Percentiles rank a stretch among this genome's conserved stretches.
Evolutionary conservation across 2,329 filamentous ascomycete genomes (phyloP).

Genomic region (Taxawa tesnikishii): DNA sequence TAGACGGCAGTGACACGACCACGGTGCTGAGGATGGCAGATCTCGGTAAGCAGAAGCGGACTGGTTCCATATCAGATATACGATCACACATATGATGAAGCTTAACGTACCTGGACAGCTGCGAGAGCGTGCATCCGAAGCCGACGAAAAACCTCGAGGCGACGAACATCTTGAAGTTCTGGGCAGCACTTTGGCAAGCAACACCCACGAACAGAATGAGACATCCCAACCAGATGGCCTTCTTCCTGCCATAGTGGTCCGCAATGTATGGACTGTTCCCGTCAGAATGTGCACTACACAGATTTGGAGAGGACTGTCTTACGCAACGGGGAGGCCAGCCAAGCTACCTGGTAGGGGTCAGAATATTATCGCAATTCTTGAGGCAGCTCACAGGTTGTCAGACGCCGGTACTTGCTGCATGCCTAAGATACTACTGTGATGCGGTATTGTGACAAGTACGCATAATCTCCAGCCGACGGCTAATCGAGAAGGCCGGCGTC

Average conservation of each 20-base stretch:
- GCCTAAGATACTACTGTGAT: too few relatives aligned
- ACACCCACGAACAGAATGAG: conserved; percentile 27
- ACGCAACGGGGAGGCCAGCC: conserved; percentile 8
- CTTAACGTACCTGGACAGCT: too few relatives aligned
- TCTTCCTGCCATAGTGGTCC: conserved; percentile 30
- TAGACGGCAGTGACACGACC: conserved; percentile 24
- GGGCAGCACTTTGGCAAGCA: conserved; percentile 1
- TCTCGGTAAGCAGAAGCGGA: conserved; percentile 3
- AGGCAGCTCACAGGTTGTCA: too few relatives aligned
- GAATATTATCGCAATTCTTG: too few relatives aligned
- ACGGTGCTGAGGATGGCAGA: conserved; percentile 3
- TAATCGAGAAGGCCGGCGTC: too few relatives aligned
- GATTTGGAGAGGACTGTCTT: too few relatives aligned
- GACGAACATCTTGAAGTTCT: conserved; percentile 4
- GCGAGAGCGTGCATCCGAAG: conserved; percentile 2
- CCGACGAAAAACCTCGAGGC: conserved; percentile 1
- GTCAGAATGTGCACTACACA: too few relatives aligned
- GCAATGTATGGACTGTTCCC: conserved; percentile 33
- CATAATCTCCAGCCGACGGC: conserved; percentile 8
- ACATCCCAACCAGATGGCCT: conserved; percentile 29
- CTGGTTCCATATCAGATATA: too few relatives aligned
- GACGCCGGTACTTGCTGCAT: too few relatives aligned
- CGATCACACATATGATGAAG: too few relatives aligned
- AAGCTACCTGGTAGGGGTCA: too few relatives aligned
- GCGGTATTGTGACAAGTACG: too few relatives aligned